These are phyloP conservation scores for Phtheirospermum japonicum DNA, from an alignment of 257 asterid genomes.

Conservation along the genomic window DNA sequence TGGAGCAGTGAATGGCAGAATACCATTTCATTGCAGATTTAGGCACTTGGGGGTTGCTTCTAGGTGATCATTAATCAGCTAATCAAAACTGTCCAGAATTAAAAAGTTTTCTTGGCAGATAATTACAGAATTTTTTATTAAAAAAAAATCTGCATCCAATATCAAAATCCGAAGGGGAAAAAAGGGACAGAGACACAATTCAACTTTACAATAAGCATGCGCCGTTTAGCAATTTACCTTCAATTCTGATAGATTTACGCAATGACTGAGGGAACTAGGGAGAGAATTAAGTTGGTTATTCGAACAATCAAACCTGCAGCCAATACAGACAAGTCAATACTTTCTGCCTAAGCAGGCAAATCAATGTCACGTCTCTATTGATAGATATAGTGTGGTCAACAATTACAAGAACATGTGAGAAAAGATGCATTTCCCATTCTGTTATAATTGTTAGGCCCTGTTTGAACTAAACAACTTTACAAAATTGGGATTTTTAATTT, in stretches of 20 bases:
- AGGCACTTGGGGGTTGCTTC: conserved; percentile 16
- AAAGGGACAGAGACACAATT: not conserved
- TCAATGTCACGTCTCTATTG: conserved; percentile 22
- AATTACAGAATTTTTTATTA: not conserved
- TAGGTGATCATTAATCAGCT: not conserved
- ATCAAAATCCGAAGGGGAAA: not conserved
- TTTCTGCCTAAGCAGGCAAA: conserved; percentile 24
- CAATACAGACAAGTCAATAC: conserved; percentile 22
- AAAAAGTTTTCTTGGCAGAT: conserved; percentile 7
- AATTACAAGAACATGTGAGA: not conserved
- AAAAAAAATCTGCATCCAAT: not conserved
- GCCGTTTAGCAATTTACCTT: conserved; percentile 51
- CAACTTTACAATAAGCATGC: conserved; percentile 11
- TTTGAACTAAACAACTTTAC: not conserved
- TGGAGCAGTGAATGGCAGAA: not conserved
- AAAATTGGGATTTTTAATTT: not conserved
- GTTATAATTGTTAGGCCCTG: not conserved
- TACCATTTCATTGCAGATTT: conserved; percentile 1
- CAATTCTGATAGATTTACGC: conserved; percentile 64
- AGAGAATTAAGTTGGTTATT: conserved; percentile 68
- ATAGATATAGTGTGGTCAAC: conserved; percentile 8
- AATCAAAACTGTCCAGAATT: not conserved
- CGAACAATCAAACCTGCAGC: conserved; percentile 88
- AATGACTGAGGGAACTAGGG: conserved; percentile 72
- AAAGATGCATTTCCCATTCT: conserved; percentile 19